These are phyloP conservation scores for Conidiobolus coronatus DNA, from an alignment of 371 early-diverging fungal genomes.

Conservation along the genomic window DNA sequence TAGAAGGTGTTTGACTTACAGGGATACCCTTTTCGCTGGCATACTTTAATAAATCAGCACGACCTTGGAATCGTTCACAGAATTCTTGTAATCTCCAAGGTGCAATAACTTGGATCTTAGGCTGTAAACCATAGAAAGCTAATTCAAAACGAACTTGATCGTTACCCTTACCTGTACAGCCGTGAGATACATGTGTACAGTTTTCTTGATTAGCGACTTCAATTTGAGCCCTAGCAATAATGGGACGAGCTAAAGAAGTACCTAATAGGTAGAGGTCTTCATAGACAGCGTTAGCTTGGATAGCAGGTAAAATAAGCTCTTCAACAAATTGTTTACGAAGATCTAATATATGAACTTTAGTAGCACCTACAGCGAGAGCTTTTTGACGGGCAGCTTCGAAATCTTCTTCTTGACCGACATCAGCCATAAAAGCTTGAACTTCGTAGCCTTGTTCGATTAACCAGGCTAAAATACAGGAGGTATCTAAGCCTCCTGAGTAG, in stretches of 20 bases:
- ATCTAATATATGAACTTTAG: constrained; percentile 56
- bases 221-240: constrained; percentile 77
- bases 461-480: constrained; percentile 94
- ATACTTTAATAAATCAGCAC: constrained; percentile 73
- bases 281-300: constrained; percentile 88
- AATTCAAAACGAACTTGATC: constrained; percentile 97
- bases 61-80: constrained; percentile 85
- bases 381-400: constrained; percentile 80
- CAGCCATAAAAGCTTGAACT: constrained; percentile 88
- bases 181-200: constrained; percentile 86
- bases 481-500: constrained; percentile 95
- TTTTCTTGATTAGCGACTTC: constrained; percentile 79
- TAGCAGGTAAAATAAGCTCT: constrained; percentile 75
- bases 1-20: constrained; percentile 81
- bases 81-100: constrained; percentile 81
- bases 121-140: constrained; percentile 86
- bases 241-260: constrained; percentile 90
- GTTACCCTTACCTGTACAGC: constrained; percentile 97
- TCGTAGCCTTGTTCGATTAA: constrained; percentile 88
- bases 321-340: constrained; percentile 80
- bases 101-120: constrained; percentile 82
- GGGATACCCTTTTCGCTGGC: constrained; percentile 81
- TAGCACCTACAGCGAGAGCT: constrained; percentile 80
- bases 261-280: constrained; percentile 88
- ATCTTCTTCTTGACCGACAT: constrained; percentile 96